These are phyloP conservation scores for Saccharum officinarum DNA, from an alignment of 176 grass and related monocot species.

Conservation along the genomic window DNA sequence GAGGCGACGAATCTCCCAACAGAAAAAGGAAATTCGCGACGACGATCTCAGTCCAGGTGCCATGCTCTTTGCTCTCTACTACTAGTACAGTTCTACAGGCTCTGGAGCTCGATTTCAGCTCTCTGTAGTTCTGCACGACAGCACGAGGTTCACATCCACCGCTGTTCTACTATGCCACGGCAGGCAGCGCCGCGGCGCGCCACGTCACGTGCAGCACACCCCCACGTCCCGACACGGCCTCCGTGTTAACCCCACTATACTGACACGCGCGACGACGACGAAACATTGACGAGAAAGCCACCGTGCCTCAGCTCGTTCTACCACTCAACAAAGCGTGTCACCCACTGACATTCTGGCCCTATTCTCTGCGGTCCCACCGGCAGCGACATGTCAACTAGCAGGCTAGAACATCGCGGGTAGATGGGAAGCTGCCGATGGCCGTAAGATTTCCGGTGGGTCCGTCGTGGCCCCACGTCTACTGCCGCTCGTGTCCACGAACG, in stretches of 20 bases:
- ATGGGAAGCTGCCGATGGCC: not conserved
- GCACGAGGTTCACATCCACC: not conserved
- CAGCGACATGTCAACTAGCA: not conserved
- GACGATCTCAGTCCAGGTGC: not conserved
- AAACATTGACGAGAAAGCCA: not conserved
- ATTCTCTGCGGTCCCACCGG: accelerated
- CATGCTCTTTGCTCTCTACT: not conserved
- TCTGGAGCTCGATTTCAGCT: not conserved
- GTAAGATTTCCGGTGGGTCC: constrained; percentile 7
- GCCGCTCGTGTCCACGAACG: not conserved
- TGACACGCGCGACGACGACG: constrained; percentile 6
- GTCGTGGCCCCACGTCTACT: not conserved
- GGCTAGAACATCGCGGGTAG: not conserved
- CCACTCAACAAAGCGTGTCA: no score
- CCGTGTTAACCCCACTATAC: constrained; percentile 11
- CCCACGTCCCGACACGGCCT: not conserved
- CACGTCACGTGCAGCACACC: constrained; percentile 16
- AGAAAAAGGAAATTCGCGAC: not conserved
- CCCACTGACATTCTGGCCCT: not conserved
- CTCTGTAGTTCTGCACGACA: not conserved
- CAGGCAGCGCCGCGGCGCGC: not conserved
- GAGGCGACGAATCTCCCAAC: not conserved
- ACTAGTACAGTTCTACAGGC: not conserved
- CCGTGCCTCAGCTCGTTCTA: no score
- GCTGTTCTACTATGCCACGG: not conserved